Percentiles rank a stretch among this genome's conserved stretches.
phyloP scores from a whole-genome alignment of 2,329 filamentous ascomycete genomes.

The Penicillium sp. region DNA sequence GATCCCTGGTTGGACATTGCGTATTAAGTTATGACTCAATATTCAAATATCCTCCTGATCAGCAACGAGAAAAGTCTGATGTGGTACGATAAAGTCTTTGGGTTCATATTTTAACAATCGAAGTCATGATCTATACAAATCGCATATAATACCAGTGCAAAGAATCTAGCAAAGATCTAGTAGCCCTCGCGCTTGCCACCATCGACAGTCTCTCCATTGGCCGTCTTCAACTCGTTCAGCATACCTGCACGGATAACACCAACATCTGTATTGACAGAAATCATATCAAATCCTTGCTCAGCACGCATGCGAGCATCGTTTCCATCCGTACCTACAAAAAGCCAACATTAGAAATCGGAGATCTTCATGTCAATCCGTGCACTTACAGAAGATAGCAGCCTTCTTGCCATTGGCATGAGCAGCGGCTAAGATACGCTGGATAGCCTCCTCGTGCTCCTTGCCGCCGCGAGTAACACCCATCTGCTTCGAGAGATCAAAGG shows the following conservation, averaged over 20 bases:
- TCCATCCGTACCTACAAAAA: constrained; percentile 29
- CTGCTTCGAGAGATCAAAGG: constrained; percentile 38
- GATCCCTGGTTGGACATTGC: not conserved
- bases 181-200: constrained; percentile 11
- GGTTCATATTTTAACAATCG: not conserved
- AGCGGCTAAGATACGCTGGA: constrained; percentile 33
- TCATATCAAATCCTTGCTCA: constrained; percentile 40
- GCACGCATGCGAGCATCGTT: constrained; percentile 31
- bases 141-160: not conserved
- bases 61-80: not conserved
- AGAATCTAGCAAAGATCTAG: not conserved
- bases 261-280: constrained; percentile 39
- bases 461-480: constrained; percentile 34
- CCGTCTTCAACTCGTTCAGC: constrained; percentile 29
- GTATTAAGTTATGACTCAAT: not conserved
- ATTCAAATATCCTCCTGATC: not conserved
- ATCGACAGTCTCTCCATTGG: constrained; percentile 23
- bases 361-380: not conserved
- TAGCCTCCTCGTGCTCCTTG: constrained; percentile 39
- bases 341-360: not conserved
- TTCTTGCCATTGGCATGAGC: constrained; percentile 36
- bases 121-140: not conserved
- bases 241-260: constrained; percentile 32
- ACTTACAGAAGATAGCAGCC: constrained; percentile 42
- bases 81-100: not conserved